Evolutionary conservation across 129 eudicot genomes (phyloP), one percentile per base, ranked within the genome.

Genomic region (Lonicera japonica): DNA sequence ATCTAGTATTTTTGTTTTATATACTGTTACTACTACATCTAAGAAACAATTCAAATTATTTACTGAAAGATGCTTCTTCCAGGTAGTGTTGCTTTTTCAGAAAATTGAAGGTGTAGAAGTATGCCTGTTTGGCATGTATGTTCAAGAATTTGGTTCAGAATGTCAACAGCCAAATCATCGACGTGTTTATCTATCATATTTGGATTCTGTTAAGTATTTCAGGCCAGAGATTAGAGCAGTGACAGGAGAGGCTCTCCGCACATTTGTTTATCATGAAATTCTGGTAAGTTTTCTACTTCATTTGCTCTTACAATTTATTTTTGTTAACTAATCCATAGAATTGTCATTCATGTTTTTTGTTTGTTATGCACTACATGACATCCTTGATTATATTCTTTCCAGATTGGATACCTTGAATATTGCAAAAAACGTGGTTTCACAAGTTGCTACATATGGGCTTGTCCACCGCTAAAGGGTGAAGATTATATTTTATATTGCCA

Each of bases 361-460:
- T 29, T 18, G 11, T 20, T 47, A 25, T 66, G 20, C 40, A 23
- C 56, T 45, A 52, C 46, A 51, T 51, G 54, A 29, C 22, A 22
- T 56, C 51, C 22, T 65, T 16, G 40, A 23, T 8, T 60, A 65
- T 54, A 18, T 61, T 61, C 46, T 60, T 58, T 20, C 63, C 84
- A 91, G 98, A 92, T 92, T 62, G 96, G 96, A 34, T 92, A 92
- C 61, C 69, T 92, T 21, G 99, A 92, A 58, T 86, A 88, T 60
- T 92, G 96, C 77, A 88, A 88, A 70, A 63, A 46, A 57, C 88
- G 99, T 45, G 99, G 99, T 68, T 92, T 92, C 76, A 78, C 96
- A 21, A 88, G 99, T 82, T 92, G 99, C 77, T 92, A 92, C 58
- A 92, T 92, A 70, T 92, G 99, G 99, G 99, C 99, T 16, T 92